These are phyloP conservation scores for Bruguiera parviflora DNA, from an alignment of 345 rosid species.

Conservation along the genomic window DNA sequence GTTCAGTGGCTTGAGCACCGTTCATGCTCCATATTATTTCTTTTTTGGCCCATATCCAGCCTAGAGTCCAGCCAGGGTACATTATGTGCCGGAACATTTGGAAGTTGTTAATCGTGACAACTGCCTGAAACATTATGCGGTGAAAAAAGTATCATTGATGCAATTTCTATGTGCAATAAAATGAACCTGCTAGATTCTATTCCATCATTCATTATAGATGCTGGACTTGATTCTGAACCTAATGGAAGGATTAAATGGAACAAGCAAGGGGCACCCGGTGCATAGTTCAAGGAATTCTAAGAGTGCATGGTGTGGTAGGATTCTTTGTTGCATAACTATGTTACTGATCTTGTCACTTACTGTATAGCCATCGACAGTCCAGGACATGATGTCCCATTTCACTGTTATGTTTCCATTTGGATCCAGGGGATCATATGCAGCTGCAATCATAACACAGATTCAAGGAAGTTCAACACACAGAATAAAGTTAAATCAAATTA, in stretches of 20 bases:
- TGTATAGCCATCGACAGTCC: slow-evolving; percentile 86
- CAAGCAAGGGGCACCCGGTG: background rate
- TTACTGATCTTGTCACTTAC: slow-evolving; percentile 32
- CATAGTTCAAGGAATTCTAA: background rate
- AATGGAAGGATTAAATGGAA: background rate
- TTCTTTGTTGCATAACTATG: background rate
- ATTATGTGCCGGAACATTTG: slow-evolving; percentile 73
- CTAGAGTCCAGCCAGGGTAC: slow-evolving; percentile 78
- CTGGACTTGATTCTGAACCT: background rate
- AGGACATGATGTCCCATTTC: slow-evolving; percentile 86
- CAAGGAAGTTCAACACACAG: slow-evolving; percentile 5
- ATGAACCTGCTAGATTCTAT: background rate
- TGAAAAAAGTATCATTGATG: background rate
- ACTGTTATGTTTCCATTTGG: slow-evolving; percentile 80
- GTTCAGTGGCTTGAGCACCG: slow-evolving; percentile 83
- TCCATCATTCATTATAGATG: background rate
- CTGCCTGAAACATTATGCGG: slow-evolving; percentile 43
- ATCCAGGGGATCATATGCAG: slow-evolving; percentile 89
- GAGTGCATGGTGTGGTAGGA: too few relatives aligned
- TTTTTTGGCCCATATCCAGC: slow-evolving; percentile 93
- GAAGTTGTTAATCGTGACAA: slow-evolving; percentile 66
- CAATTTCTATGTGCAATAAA: background rate
- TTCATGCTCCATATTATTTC: slow-evolving; percentile 79
- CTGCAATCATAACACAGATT: slow-evolving; percentile 34
- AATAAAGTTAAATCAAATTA: background rate